Evolutionary conservation across 2,329 filamentous ascomycete species (phyloP), one percentile per base, ranked within the genome.

Genomic region (Shiraia bambusicola): DNA sequence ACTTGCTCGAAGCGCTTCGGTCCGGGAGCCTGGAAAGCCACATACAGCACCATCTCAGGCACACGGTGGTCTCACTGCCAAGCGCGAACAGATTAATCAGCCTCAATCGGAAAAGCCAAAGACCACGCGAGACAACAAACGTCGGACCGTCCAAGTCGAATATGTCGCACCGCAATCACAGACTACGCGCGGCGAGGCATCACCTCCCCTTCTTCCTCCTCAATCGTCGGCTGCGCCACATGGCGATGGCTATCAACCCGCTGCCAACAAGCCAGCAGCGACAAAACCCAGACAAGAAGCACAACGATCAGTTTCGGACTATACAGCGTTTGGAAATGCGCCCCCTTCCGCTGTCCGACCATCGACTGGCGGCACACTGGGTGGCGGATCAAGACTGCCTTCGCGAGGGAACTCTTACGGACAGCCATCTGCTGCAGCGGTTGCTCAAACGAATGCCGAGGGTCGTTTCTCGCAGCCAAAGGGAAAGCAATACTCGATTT

Each of bases 131-230:
- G 91, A 96, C 65, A 86, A 86, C 59, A 97, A 97, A 72, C 84
- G 93, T 42, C 83, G 91, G 57, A 98, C 93, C 0, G 89, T 98
- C 0, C 93, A 98, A 71, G 88, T 98, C 47, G 93, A 98, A 73
- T 98, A 98, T 69, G 93, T 97, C 42, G 87, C 91, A 14, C 93
- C 93, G 16, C 84, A 85, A 17, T 94, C 89, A 5, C 84, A 92
- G 62, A 96, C 92, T 1, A 80, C 85, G 49, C 82, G 92, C 51
- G 89, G 87, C 22, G 81, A 81, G 40, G 50, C 65, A 25, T 69
- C 67, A 17, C 67, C 70, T 15, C 56, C 64, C 34, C 48, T 54
- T 17, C 67, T 70, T 15, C 56, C 64, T 34, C 48, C 55, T 14
- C 69, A 66, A 39, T 49, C 53, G 36, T 50, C 55, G 11, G 42